phyloP scores from a whole-genome alignment of 768 basidiomycete species.

The Podaxis mareebaensis region DNA sequence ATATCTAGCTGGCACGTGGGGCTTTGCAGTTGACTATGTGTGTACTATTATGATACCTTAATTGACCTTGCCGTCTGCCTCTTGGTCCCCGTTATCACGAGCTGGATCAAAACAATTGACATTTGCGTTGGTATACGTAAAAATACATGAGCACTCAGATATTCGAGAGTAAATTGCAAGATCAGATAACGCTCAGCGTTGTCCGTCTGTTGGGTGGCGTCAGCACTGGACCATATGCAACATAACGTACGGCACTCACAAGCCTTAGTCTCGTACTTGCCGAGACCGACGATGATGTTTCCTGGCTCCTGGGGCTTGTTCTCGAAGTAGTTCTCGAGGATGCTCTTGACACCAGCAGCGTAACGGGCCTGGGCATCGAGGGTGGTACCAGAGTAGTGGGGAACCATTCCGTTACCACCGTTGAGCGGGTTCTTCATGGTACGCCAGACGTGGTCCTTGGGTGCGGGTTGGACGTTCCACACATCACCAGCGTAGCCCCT shows the following conservation, averaged over 20 bases:
- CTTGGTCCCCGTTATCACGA: not conserved
- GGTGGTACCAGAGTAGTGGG: conserved; percentile 87
- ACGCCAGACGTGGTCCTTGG: conserved; percentile 85
- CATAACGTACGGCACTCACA: conserved; percentile 31
- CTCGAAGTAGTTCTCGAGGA: conserved; percentile 69
- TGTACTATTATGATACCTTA: conserved; percentile 16
- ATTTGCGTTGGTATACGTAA: conserved; percentile 1
- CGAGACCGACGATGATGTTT: conserved; percentile 79
- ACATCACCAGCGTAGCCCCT: conserved; percentile 70
- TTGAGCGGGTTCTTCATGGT: conserved; percentile 78
- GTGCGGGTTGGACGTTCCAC: conserved; percentile 88
- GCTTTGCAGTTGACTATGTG: conserved; percentile 1
- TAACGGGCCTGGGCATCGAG: conserved; percentile 90
- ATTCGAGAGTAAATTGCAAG: not conserved
- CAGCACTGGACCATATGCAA: not conserved
- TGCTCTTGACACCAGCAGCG: conserved; percentile 67
- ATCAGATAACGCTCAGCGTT: conserved; percentile 37
- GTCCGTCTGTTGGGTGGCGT: conserved; percentile 40
- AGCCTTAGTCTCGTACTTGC: conserved; percentile 51
- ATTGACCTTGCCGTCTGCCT: not conserved
- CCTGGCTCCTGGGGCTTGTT: conserved; percentile 68
- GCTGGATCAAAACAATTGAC: not conserved
- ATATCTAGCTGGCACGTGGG: not conserved
- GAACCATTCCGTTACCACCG: conserved; percentile 88
- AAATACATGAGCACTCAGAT: not conserved